Conservation (phyloP, 2,329 filamentous ascomycete species). For the Aspergillus texensis region DNA sequence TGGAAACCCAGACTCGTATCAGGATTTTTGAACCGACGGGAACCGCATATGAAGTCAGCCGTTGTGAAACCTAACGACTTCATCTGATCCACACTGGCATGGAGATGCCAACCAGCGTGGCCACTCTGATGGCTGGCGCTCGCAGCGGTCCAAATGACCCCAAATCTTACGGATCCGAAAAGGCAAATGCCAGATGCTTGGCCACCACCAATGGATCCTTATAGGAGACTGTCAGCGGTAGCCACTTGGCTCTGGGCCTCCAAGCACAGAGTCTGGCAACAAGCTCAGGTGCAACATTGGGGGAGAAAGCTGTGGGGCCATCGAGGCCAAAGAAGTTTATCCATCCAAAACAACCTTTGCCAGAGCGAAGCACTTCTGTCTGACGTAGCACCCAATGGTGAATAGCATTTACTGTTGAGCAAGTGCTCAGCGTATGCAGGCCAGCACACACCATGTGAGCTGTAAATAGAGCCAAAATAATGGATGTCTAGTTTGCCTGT, state of each 20-base stretch:
- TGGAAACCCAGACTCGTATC: constrained; percentile 30
- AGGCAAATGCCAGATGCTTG: constrained; percentile 23
- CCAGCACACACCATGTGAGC: constrained; percentile 34
- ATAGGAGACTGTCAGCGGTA: constrained; percentile 15
- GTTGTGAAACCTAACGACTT: constrained; percentile 40
- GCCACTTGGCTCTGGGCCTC: constrained; percentile 11
- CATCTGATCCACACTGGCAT: constrained; percentile 40
- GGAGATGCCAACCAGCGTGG: constrained; percentile 19
- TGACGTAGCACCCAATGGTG: constrained; percentile 22
- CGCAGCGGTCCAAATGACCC: constrained; percentile 25
- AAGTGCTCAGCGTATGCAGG: constrained; percentile 21
- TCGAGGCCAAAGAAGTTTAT: constrained; percentile 19
- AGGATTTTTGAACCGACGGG: constrained; percentile 32
- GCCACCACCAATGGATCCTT: constrained; percentile 15
- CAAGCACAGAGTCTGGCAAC: constrained; percentile 15
- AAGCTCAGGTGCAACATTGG: constrained; percentile 26
- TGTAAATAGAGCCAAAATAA: constrained; percentile 21
- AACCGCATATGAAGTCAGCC: constrained; percentile 41
- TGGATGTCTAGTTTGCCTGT: constrained; percentile 28
- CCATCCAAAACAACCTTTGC: constrained; percentile 8
- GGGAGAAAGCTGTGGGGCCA: constrained; percentile 9
- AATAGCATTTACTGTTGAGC: constrained; percentile 10
- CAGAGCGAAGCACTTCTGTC: constrained; percentile 12
- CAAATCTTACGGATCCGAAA: constrained; percentile 23
- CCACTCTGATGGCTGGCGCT: constrained; percentile 13